Evolutionary conservation across 345 rosid genomes (phyloP).

Genomic region (Euclidium syriacum): DNA sequence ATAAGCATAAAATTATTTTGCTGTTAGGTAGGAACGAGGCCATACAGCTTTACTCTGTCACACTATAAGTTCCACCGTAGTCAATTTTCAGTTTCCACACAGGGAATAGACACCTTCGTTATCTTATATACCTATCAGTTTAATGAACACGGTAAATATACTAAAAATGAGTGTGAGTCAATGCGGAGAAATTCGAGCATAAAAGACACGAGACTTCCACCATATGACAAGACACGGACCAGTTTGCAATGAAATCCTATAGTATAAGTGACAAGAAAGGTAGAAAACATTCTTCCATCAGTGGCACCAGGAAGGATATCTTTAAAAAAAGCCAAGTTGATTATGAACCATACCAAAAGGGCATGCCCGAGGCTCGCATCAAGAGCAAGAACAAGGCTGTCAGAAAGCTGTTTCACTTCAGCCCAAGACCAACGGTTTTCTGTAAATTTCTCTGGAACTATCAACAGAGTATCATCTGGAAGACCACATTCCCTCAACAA

Average conservation of each 20-base stretch:
- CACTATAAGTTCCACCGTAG: neutral
- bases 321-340: neutral
- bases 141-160: neutral
- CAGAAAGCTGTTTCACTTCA: constrained; percentile 75
- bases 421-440: constrained; percentile 90
- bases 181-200: neutral
- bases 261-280: constrained; percentile 5
- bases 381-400: constrained; percentile 80
- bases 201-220: neutral
- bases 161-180: neutral
- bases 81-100: neutral
- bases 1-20: neutral
- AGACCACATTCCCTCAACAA: constrained; percentile 78
- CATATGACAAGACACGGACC: constrained; percentile 1
- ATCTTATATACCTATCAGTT: neutral
- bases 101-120: neutral
- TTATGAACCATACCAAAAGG: constrained; percentile 64
- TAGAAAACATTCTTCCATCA: constrained; percentile 3
- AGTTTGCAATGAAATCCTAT: constrained; percentile 6
- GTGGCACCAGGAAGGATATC: neutral
- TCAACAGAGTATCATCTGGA: constrained; percentile 58
- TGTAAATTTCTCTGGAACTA: constrained; percentile 47
- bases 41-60: neutral
- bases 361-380: constrained; percentile 98
- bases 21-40: neutral